Evolutionary conservation across 106 monocot genomes (phyloP).

Genomic region (Dioscorea dumetorum): DNA sequence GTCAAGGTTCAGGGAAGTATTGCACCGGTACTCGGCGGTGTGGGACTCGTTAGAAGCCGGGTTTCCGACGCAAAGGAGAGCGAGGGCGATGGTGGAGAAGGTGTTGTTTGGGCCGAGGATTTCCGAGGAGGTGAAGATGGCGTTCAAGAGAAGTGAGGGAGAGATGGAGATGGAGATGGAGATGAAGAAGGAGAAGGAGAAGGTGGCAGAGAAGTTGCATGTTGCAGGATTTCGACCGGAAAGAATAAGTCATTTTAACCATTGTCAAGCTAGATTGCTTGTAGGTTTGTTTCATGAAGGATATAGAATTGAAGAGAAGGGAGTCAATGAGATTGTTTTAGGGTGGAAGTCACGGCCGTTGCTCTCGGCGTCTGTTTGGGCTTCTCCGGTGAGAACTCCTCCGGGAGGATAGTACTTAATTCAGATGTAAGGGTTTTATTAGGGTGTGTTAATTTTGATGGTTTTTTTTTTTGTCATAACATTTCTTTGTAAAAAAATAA

Average conservation of each 20-base stretch:
- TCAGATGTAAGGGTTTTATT: too few relatives aligned
- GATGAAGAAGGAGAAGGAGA: neutral
- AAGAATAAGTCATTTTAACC: conserved; percentile 31
- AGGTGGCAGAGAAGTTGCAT: conserved; percentile 25
- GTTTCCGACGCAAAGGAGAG: conserved; percentile 28
- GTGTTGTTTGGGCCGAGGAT: conserved; percentile 29
- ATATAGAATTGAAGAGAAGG: conserved; percentile 25
- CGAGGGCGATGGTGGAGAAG: conserved; percentile 30
- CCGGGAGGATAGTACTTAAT: too few relatives aligned
- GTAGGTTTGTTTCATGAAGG: conserved; percentile 37
- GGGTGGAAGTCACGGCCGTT: conserved; percentile 32
- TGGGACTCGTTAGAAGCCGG: conserved; percentile 32
- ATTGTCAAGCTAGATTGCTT: conserved; percentile 32
- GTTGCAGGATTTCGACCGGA: conserved; percentile 15
- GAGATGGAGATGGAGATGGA: neutral
- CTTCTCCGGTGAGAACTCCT: neutral
- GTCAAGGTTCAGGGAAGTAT: conserved; percentile 22
- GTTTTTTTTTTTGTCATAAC: too few relatives aligned
- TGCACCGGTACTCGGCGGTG: conserved; percentile 38
- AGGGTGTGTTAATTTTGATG: too few relatives aligned
- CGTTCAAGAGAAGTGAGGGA: neutral
- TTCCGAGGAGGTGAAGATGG: conserved; percentile 13
- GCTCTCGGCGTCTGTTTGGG: conserved; percentile 32
- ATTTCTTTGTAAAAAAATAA: too few relatives aligned
- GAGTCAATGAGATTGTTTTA: conserved; percentile 25